phyloP scores from a whole-genome alignment of 805 yeast genomes.

The Zygoascus biomembranicola region DNA sequence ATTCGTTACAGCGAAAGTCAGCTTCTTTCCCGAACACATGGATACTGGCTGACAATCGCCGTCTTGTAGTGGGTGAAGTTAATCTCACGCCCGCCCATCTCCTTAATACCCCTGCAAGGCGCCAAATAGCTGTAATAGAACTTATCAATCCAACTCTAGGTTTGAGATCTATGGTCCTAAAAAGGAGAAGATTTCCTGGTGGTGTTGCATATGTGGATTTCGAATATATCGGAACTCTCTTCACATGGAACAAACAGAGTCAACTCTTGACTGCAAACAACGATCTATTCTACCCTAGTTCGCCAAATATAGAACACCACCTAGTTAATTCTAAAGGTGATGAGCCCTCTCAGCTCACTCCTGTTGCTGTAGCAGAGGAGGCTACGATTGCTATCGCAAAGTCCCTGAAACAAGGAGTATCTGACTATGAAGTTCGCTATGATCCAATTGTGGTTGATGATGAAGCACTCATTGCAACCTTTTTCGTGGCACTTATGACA shows the following conservation, averaged over 20 bases:
- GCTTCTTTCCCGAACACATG: neutral
- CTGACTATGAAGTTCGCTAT: conserved; percentile 7
- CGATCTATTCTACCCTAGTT: neutral
- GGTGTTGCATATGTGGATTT: neutral
- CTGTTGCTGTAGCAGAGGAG: neutral
- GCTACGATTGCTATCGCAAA: neutral
- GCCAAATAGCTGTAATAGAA: neutral
- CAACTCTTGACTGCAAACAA: neutral
- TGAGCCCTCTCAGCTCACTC: neutral
- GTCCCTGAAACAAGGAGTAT: neutral
- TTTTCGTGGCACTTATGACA: conserved; percentile 5
- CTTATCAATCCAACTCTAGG: neutral
- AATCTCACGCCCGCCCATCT: neutral
- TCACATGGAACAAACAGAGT: neutral
- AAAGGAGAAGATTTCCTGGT: conserved; percentile 1
- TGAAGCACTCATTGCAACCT: conserved; percentile 5
- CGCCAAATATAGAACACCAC: neutral
- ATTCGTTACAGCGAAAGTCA: neutral
- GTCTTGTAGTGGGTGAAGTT: neutral
- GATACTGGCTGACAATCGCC: neutral
- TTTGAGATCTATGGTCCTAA: neutral
- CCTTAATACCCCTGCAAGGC: neutral
- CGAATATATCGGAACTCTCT: neutral
- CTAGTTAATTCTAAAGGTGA: too few relatives aligned
- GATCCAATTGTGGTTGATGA: conserved; percentile 1